Evolutionary conservation across 2,329 filamentous ascomycete genomes (phyloP), one percentile per base, ranked within the genome.

Genomic region (Colletotrichum orchidophilum): DNA sequence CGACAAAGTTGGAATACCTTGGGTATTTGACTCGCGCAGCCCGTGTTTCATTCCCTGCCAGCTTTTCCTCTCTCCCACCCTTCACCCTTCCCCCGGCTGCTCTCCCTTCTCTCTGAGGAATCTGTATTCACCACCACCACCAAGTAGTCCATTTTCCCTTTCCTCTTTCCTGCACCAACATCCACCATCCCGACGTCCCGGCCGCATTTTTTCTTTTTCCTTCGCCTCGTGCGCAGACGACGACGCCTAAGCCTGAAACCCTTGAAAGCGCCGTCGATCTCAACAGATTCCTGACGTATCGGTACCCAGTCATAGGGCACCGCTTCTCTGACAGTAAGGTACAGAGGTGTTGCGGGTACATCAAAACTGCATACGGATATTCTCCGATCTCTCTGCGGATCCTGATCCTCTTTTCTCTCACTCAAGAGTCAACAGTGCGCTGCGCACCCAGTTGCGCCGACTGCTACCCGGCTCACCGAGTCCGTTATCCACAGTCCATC

Each of bases 21-120:
- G n/a, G n/a, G n/a, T n/a, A 65, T 63, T 70, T 70, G 70, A 72
- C 70, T 72, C 50, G 60, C 21, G 54, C 70, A 65, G 18, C 49
- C 66, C 66, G 26, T 46, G 65, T 65, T 72, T 70, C 66, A 64
- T 46, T 52, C n/a, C 31, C 21, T 15, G 35, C 21, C 21, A 55
- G 8, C 5, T 46, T n/a, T 2, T 62, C 29, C 24, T 61, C 54
- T 42, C 50, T 57, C 58, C 49, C 49, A 39, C 31, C 39, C 11
- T 4, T n/a, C 15, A 6, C 55, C 35, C n/a, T 33, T 50, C 15
- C 6, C 31, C 35, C 31, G 24, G 9, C 33, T 27, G 26, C 54
- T 39, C 21, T 50, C 26, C 21, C 9, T 18, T 50, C 46, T 54
- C 33, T 31, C 33, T 21, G 5, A 12, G 11, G 26, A n/a, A n/a